Base-by-base conservation (phyloP, 345 rosid species). In the Mallotus nudiflorus region DNA sequence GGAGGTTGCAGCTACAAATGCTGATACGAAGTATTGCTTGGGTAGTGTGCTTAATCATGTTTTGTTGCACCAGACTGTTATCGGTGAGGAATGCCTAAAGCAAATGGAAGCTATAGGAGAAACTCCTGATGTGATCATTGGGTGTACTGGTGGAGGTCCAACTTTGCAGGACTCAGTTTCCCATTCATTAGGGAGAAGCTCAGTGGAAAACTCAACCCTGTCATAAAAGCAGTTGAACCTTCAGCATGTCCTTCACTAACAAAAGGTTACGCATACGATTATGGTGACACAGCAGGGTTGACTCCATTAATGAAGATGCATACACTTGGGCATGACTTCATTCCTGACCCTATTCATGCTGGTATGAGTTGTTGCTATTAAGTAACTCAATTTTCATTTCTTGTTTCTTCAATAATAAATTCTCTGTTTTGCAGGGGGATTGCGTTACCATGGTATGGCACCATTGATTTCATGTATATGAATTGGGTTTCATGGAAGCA, bases 231-330 rank as follows among this genome's bases (percentile, higher is more conserved):
- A 0, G 89, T 91, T 40, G 98, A 94, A 72, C 98, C 98, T 19
- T 31, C 95, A 4, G 97, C 97, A 11, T 94, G 98, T 69, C 98
- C 98, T 55, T 91, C 98, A 0, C 71, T 91, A 50, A 94, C 96
- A 27, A 91, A 87, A 82, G 98, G 98, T 27, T 89, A 91, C 20
- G 91, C 97, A n/a, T 91, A 91, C 71, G 97, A 94, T 78, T 94
- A 69, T 40, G 97, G 95, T 0, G 98, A 91, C 58, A 89, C 93
- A 0, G 98, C 88, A 13, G 97, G 97, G 71, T 22, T 94, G 87
- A 94, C 97, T 58, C 98, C 98, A 40, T 74, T 94, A 84, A 88
- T 91, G 98, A 94, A 94, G 95, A 91, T 94, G 98, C 98, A 94
- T 72, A 94, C 98, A 46, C 86, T 94, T 24, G 98, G 98, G 28